Evolutionary conservation across 2,329 filamentous ascomycete species (phyloP).

Genomic region (Cytospora mali): DNA sequence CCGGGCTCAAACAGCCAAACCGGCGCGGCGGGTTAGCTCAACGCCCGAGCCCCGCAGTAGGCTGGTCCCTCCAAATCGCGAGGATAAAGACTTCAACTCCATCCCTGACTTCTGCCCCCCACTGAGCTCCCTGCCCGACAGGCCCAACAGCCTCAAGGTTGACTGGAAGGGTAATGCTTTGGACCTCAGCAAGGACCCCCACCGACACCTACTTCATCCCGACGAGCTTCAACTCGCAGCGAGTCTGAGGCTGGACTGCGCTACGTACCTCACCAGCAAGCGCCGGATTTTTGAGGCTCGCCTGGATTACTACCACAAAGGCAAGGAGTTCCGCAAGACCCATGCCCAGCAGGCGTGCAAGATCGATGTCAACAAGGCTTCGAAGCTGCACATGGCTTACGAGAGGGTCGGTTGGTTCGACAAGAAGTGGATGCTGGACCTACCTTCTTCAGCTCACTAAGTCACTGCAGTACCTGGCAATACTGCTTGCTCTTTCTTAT

Average conservation of each 20-base stretch:
- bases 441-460: slow-evolving; percentile 9
- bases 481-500: background rate
- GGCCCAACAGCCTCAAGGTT: slow-evolving; percentile 73
- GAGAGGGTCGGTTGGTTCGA: slow-evolving; percentile 85
- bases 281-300: slow-evolving; percentile 83
- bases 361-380: slow-evolving; percentile 97
- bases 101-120: slow-evolving; percentile 76
- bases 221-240: slow-evolving; percentile 78
- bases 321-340: slow-evolving; percentile 91
- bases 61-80: slow-evolving; percentile 66
- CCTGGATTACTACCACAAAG: slow-evolving; percentile 65
- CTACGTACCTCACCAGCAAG: slow-evolving; percentile 90
- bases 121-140: slow-evolving; percentile 63
- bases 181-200: slow-evolving; percentile 73
- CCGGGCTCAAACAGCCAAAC: slow-evolving; percentile 36
- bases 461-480: background rate
- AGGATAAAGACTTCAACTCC: slow-evolving; percentile 78
- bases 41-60: slow-evolving; percentile 56
- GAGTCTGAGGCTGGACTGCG: slow-evolving; percentile 79
- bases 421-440: slow-evolving; percentile 44
- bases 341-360: slow-evolving; percentile 96
- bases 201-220: slow-evolving; percentile 71
- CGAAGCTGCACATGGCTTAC: slow-evolving; percentile 87
- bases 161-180: slow-evolving; percentile 85
- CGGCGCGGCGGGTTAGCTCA: slow-evolving; percentile 43